Evolutionary conservation across 257 asterid genomes (phyloP), one percentile per base, ranked within the genome.

Genomic region (Forsythia viridissima): DNA sequence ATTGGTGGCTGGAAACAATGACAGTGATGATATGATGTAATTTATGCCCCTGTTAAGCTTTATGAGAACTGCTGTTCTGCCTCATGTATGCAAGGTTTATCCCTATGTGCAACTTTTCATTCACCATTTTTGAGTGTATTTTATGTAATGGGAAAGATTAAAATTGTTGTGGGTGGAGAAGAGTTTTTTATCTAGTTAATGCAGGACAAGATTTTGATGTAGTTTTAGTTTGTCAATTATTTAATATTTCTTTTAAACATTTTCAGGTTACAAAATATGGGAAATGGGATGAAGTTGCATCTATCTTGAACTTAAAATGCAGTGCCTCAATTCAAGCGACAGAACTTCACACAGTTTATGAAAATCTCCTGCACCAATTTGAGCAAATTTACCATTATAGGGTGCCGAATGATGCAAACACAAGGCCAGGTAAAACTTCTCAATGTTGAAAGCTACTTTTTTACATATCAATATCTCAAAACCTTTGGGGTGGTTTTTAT

Each of bases 211-310:
- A 43, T 7, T 20, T 4, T 15, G 59, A 13, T 13, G 7, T 15
- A 13, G 6, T n/a, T 48, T 48, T 40, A 18, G 73, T 46, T n/a
- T 16, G 34, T 8, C 48, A 24, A 40, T 61, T 65, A 38, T 65
- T 44, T 12, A 11, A 52, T 70, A 11, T 39, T 41, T 69, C 2
- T 24, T 2, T 3, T 5, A 46, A 30, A 46, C 70, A 37, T 24
- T 55, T 75, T 57, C 76, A 93, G 97, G 97, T 91, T 67, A 88
- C 90, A 8, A 86, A 79, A 80, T 82, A 48, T 79, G 90, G 90
- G 18, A 90, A 85, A 82, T 93, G 97, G 97, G 87, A 85, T 7
- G 97, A 90, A 41, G 87, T 93, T 70, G 92, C 90, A 74, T 73
- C 85, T 36, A 76, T 81, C 70, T 79, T 82, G 74, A 83, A 84